Conservation (phyloP, 805 yeast genomes). For the Kodamaea hsintzibuensis region DNA sequence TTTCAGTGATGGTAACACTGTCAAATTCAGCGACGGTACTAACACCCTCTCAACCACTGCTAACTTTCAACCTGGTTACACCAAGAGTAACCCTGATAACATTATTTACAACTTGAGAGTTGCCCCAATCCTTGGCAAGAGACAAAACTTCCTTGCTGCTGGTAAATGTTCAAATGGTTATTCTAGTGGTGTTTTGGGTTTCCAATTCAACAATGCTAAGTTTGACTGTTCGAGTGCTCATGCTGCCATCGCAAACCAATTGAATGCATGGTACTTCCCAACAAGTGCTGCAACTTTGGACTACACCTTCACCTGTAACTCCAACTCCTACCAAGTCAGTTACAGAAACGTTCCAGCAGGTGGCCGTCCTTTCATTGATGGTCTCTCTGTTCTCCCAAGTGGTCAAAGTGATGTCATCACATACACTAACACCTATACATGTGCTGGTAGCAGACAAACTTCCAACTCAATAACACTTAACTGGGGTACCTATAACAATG, state of each 20-base stretch:
- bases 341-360: conserved; percentile 30
- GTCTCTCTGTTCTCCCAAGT: background rate
- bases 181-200: conserved; percentile 22
- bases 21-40: conserved; percentile 19
- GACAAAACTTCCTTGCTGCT: conserved; percentile 13
- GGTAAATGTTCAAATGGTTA: conserved; percentile 25
- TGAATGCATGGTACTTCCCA: conserved; percentile 8
- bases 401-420: background rate
- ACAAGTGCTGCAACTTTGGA: conserved; percentile 1
- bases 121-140: background rate
- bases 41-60: conserved; percentile 13
- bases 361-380: conserved; percentile 19
- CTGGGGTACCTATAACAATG: conserved; percentile 5
- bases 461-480: background rate
- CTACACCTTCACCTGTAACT: conserved; percentile 7
- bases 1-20: conserved; percentile 16
- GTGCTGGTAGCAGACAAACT: conserved; percentile 12
- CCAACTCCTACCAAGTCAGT: background rate
- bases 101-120: background rate
- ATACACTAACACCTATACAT: conserved; percentile 15
- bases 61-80: conserved; percentile 10
- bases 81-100: background rate
- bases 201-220: conserved; percentile 11
- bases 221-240: conserved; percentile 24
- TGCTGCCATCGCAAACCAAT: conserved; percentile 14